Evolutionary conservation across 371 early-diverging fungal genomes (phyloP), one percentile per base, ranked within the genome.

Genomic region (Encephalitozoon hellem): DNA sequence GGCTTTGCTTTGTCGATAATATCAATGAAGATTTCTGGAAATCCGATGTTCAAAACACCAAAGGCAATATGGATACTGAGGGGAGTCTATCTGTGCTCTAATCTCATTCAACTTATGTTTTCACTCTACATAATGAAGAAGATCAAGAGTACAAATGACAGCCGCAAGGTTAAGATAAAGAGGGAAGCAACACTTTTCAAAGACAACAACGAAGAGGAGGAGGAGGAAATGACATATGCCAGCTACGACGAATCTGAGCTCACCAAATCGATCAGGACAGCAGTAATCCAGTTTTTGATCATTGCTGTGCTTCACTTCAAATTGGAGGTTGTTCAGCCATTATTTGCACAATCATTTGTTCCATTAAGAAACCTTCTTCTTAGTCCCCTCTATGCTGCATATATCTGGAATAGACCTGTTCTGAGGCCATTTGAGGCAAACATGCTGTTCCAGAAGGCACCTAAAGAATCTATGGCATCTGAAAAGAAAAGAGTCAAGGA

Each of bases 401-500:
- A 84, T 65, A 55, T 86, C 38, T 77, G 78, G 21, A 75, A 76
- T 21, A 73, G 43, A 38, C 68, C 76, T 43, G 71, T 86, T 32
- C 72, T 79, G 28, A 77, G 86, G 53, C 86, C 86, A n/a, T 86
- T 78, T 52, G 84, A 84, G n/a, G 54, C 78, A 23, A 86, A 86
- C 52, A 67, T 69, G 12, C 30, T 86, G 18, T 83, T 84, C 72
- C 25, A 55, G 18, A 45, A 72, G 41, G 25, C 23, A 34, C 47
- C 66, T n/a, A 45, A 72, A 30, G 25, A 12, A 34, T 38, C 66
- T n/a, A 21, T 21, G 23, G 18, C 45, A 49, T n/a, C 63, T 51
- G 38, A 28, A 9, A 77, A 71, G 49, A 75, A 65, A 47, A 74
- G 67, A 55, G 78, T 69, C 51, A 72, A 80, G 52, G 72, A 78